Conservation (phyloP, 768 basidiomycete genomes). For the Lepiota brunneoincarnata region DNA sequence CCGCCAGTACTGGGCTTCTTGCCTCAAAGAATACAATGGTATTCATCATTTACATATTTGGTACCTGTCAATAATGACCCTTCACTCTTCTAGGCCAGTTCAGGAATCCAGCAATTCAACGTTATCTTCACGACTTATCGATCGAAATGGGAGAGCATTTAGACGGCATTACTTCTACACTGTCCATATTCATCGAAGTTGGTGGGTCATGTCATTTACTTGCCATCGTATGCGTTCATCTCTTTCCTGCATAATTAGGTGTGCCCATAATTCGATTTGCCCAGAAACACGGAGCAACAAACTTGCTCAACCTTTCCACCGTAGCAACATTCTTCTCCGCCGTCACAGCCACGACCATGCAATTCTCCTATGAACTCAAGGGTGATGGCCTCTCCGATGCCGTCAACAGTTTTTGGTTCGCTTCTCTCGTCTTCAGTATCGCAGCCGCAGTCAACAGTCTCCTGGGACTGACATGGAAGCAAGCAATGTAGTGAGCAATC, state of each 20-base stretch:
- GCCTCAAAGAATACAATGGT: slow-evolving; percentile 64
- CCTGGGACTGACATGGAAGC: slow-evolving; percentile 77
- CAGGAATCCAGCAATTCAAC: slow-evolving; percentile 65
- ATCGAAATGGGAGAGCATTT: slow-evolving; percentile 75
- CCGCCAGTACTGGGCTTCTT: slow-evolving; percentile 72
- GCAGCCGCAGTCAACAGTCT: slow-evolving; percentile 75
- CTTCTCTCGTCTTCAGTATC: slow-evolving; percentile 73
- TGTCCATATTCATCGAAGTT: slow-evolving; percentile 76
- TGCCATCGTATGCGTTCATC: background rate
- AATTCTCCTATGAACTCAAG: slow-evolving; percentile 55
- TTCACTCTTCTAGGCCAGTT: slow-evolving; percentile 53
- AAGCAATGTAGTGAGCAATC: slow-evolving; percentile 71
- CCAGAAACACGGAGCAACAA: slow-evolving; percentile 68
- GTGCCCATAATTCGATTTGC: slow-evolving; percentile 76
- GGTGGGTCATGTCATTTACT: slow-evolving; percentile 36
- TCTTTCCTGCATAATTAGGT: slow-evolving; percentile 33
- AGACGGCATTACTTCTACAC: slow-evolving; percentile 61
- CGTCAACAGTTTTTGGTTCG: slow-evolving; percentile 75
- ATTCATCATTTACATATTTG: slow-evolving; percentile 1
- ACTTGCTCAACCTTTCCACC: slow-evolving; percentile 71
- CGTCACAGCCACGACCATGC: slow-evolving; percentile 70
- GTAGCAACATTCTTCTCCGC: slow-evolving; percentile 79
- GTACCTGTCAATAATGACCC: background rate
- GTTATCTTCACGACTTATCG: slow-evolving; percentile 73
- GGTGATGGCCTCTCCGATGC: slow-evolving; percentile 38